A percentile compares a stretch with the other conserved stretches of the same genome.
Conservation (phyloP, 1,284 basidiomycete species). For the Erythrobasidium hasegawianum region DNA sequence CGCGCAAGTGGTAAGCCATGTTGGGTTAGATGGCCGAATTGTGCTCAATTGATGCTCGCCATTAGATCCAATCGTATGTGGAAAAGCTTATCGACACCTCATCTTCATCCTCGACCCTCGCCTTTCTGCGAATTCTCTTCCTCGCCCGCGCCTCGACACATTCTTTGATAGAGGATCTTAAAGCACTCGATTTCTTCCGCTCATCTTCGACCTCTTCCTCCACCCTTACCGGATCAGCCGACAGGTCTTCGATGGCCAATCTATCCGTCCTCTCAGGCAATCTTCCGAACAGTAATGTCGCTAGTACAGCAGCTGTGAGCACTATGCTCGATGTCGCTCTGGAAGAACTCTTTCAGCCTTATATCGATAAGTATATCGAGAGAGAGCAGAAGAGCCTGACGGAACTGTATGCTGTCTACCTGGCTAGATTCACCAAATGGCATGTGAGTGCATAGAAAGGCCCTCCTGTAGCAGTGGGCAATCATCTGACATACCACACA, state of each 20-base stretch:
- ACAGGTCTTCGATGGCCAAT: conserved; percentile 55
- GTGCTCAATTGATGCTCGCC: conserved; percentile 12
- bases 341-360: conserved; percentile 94
- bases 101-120: conserved; percentile 72
- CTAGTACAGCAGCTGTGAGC: conserved; percentile 55
- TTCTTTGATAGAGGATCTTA: conserved; percentile 82
- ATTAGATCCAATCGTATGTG: conserved; percentile 87
- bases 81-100: conserved; percentile 76
- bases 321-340: conserved; percentile 89
- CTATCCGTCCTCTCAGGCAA: conserved; percentile 33
- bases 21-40: neutral
- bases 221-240: conserved; percentile 31
- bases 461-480: too few species aligned
- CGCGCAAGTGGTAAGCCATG: conserved; percentile 77
- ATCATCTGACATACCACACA: neutral
- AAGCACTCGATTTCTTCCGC: conserved; percentile 72
- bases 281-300: conserved; percentile 32
- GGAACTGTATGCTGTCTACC: conserved; percentile 71
- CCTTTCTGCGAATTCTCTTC: conserved; percentile 85
- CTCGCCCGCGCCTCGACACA: conserved; percentile 78
- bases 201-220: conserved; percentile 44
- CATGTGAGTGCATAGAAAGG: conserved; percentile 62
- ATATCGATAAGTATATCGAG: conserved; percentile 86
- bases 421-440: conserved; percentile 76
- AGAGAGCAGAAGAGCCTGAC: conserved; percentile 82